These are phyloP conservation scores for Cadophora malorum DNA, from an alignment of 2,329 filamentous ascomycete genomes.

Conservation along the genomic window DNA sequence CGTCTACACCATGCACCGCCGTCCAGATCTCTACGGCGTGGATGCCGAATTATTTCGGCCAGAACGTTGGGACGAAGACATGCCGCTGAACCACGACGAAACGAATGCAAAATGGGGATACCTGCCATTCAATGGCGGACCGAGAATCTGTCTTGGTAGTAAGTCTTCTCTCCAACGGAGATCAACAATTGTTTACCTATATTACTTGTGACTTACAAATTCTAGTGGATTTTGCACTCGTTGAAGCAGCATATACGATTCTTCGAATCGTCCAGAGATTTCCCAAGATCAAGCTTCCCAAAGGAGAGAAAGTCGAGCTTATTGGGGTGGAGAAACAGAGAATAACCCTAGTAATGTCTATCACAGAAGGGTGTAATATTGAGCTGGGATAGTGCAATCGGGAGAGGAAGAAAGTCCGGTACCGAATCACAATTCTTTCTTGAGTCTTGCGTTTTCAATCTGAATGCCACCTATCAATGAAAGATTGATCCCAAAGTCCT, in stretches of 20 bases:
- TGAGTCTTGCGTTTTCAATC: too few relatives aligned
- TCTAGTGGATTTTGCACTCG: constrained; percentile 40
- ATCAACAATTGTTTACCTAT: too few relatives aligned
- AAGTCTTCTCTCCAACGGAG: constrained; percentile 22
- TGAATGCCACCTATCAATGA: too few relatives aligned
- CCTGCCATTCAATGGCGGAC: constrained; percentile 75
- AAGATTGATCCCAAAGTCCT: too few relatives aligned
- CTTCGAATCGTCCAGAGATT: constrained; percentile 37
- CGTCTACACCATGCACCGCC: constrained; percentile 41
- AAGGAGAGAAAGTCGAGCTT: neutral
- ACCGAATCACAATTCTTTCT: too few relatives aligned
- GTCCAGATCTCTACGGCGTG: constrained; percentile 68
- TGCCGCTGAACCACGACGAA: constrained; percentile 45
- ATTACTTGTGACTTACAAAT: constrained; percentile 22
- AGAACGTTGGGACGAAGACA: constrained; percentile 72
- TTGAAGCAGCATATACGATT: constrained; percentile 40
- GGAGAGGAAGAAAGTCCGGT: too few relatives aligned
- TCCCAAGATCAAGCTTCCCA: constrained; percentile 23
- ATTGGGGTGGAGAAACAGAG: neutral
- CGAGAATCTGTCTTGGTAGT: constrained; percentile 70
- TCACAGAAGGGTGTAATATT: neutral
- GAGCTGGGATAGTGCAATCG: neutral
- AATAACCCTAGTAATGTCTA: neutral
- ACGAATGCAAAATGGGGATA: constrained; percentile 65
- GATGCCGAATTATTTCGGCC: constrained; percentile 75